Evolutionary conservation across 768 basidiomycete genomes (phyloP).

Genomic region (Agaricus subrufescens): DNA sequence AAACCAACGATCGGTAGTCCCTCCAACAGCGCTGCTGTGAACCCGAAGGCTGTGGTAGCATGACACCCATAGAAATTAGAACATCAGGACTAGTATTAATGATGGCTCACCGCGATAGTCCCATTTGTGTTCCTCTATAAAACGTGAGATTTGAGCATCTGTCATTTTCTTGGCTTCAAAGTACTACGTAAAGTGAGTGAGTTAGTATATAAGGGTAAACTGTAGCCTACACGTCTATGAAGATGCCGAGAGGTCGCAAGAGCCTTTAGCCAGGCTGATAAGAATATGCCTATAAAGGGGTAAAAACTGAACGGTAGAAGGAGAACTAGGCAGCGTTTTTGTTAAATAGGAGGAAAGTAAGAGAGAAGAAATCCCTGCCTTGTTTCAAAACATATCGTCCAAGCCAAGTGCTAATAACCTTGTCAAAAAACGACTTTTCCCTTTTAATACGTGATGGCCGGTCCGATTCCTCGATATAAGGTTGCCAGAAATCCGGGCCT

Average conservation of each 20-base stretch:
- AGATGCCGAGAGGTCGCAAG: conserved; percentile 63
- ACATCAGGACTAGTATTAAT: neutral
- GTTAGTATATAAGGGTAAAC: neutral
- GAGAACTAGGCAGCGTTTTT: neutral
- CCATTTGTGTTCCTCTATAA: conserved; percentile 88
- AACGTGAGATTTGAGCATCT: conserved; percentile 58
- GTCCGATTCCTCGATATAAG: conserved; percentile 81
- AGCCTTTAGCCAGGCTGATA: conserved; percentile 62
- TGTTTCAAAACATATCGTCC: conserved; percentile 40
- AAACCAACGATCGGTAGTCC: conserved; percentile 78
- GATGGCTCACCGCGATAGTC: conserved; percentile 67
- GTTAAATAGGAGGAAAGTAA: neutral
- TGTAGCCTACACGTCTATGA: conserved; percentile 55
- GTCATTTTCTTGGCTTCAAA: conserved; percentile 85
- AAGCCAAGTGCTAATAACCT: conserved; percentile 32
- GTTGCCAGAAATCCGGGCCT: conserved; percentile 76
- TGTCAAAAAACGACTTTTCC: conserved; percentile 23
- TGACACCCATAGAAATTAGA: neutral
- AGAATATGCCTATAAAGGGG: conserved; percentile 60
- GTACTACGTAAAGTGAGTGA: conserved; percentile 42
- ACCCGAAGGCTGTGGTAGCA: conserved; percentile 68
- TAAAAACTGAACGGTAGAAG: conserved; percentile 62
- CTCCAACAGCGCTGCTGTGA: conserved; percentile 78
- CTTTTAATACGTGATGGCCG: conserved; percentile 40
- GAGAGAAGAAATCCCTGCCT: conserved; percentile 25